These are phyloP conservation scores for Spathaspora gorwiae DNA, from an alignment of 805 yeast species.

Conservation along the genomic window DNA sequence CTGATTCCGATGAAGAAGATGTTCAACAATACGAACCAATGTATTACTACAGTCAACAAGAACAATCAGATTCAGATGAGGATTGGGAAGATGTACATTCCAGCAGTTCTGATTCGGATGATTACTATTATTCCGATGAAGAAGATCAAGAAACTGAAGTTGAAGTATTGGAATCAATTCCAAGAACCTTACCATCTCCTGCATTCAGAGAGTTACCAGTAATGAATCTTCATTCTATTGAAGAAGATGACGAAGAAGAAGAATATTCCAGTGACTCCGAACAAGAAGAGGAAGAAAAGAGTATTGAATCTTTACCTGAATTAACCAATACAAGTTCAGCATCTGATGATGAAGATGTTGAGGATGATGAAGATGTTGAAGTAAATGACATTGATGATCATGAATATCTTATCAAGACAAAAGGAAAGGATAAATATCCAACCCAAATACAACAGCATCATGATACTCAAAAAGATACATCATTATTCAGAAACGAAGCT, in stretches of 20 bases:
- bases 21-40: slow-evolving; percentile 2
- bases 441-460: not conserved
- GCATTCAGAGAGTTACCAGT: slow-evolving; percentile 15
- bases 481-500: slow-evolving; percentile 1
- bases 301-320: slow-evolving; percentile 6
- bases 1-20: slow-evolving; percentile 16
- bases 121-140: slow-evolving; percentile 12
- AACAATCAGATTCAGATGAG: slow-evolving; percentile 2
- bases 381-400: not conserved
- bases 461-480: not conserved
- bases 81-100: slow-evolving; percentile 10
- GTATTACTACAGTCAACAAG: slow-evolving; percentile 2
- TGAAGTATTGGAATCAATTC: not conserved
- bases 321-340: slow-evolving; percentile 4
- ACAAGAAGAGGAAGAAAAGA: not conserved
- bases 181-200: slow-evolving; percentile 1
- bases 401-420: not conserved
- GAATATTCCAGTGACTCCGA: slow-evolving; percentile 2
- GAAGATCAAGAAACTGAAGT: slow-evolving; percentile 6
- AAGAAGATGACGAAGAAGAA: slow-evolving; percentile 10
- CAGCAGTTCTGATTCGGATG: slow-evolving; percentile 11
- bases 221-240: slow-evolving; percentile 14
- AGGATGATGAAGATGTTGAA: slow-evolving; percentile 1
- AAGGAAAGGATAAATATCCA: not conserved
- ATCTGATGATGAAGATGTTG: slow-evolving; percentile 4